Conservation (phyloP, 768 basidiomycete genomes). For the Auricularia sp. region DNA sequence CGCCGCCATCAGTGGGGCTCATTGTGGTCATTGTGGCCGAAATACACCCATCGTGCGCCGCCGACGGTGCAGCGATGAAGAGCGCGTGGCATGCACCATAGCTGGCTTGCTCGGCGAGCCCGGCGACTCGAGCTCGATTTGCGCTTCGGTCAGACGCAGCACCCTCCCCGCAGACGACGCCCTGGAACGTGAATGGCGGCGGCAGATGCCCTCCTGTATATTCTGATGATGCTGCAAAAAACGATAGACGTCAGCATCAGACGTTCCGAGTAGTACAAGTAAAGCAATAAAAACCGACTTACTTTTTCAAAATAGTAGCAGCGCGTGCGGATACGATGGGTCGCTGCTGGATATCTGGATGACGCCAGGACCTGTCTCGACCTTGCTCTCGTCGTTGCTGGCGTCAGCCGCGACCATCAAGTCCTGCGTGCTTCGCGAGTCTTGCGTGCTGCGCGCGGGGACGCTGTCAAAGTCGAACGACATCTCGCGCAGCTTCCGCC, state of each 20-base stretch:
- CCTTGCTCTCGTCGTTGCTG: neutral
- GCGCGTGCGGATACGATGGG: conserved; percentile 80
- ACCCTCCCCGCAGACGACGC: neutral
- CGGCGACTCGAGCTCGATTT: conserved; percentile 3
- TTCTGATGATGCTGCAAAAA: conserved; percentile 74
- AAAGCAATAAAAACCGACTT: conserved; percentile 16
- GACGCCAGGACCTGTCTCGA: conserved; percentile 33
- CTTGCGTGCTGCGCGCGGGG: too few species aligned
- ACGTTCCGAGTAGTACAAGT: conserved; percentile 1
- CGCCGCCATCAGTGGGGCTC: too few species aligned
- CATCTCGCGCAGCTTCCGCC: neutral
- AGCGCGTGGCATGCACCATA: too few species aligned
- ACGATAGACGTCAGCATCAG: neutral
- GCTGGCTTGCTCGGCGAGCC: neutral
- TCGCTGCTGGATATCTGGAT: conserved; percentile 80
- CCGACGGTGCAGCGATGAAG: too few species aligned
- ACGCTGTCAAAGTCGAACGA: too few species aligned
- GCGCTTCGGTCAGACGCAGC: conserved; percentile 1
- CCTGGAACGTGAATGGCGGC: neutral
- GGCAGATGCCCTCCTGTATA: conserved; percentile 47
- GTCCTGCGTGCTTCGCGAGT: too few species aligned
- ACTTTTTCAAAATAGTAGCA: conserved; percentile 87
- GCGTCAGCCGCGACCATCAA: neutral
- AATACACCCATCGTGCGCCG: too few species aligned
- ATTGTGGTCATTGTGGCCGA: too few species aligned